These are phyloP conservation scores for Mediolabrus comicus DNA, from an alignment of 108 stramenopile species.

Conservation along the genomic window DNA sequence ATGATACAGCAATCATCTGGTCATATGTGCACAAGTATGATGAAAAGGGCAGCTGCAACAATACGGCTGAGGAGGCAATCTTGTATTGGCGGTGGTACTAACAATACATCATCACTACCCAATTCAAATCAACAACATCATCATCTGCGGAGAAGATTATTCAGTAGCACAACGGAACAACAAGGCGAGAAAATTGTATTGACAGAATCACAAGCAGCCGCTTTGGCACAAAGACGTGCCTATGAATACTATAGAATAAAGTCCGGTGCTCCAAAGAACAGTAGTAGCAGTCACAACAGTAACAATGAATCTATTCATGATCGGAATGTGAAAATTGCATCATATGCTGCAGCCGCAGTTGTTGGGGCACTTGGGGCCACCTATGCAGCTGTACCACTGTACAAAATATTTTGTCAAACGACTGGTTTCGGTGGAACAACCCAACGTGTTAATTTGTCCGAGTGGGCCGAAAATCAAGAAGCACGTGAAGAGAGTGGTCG, in stretches of 20 bases:
- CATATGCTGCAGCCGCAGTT: constrained; percentile 76
- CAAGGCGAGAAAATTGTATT: neutral
- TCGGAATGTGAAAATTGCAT: constrained; percentile 72
- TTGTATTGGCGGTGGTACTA: no score
- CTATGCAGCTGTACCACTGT: constrained; percentile 98
- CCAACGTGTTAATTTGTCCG: constrained; percentile 73
- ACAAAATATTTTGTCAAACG: constrained; percentile 99
- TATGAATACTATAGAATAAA: constrained; percentile 69
- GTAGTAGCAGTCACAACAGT: constrained; percentile 3
- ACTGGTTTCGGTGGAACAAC: constrained; percentile 99
- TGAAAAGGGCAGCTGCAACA: no score
- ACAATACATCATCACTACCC: neutral
- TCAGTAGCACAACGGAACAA: neutral
- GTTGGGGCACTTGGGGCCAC: constrained; percentile 83
- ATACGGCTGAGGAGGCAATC: no score
- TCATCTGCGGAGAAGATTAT: neutral
- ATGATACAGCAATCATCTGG: no score
- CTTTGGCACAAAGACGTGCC: constrained; percentile 54
- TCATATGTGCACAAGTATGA: no score
- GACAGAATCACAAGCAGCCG: constrained; percentile 29
- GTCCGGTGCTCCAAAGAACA: constrained; percentile 20
- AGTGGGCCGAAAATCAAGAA: constrained; percentile 47
- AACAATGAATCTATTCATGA: constrained; percentile 48
- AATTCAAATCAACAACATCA: neutral
- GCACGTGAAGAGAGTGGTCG: constrained; percentile 28